A percentile compares a stretch with the other conserved stretches of the same genome.
Conservation (phyloP, 371 early-diverging fungal species). For the Syncephalastrum contaminatum region DNA sequence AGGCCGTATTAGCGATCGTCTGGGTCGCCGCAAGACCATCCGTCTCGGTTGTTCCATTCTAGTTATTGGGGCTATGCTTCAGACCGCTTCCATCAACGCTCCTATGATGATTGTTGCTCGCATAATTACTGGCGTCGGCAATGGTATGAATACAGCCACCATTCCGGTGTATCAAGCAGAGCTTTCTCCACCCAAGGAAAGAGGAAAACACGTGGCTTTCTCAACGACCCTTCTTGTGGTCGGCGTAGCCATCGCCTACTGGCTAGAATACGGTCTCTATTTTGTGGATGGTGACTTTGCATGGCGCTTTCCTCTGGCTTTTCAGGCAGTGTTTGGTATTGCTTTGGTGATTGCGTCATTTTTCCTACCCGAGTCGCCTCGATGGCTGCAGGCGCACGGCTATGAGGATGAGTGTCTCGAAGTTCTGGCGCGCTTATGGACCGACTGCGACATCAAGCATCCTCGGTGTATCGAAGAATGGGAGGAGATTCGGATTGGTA, state of each 20-base stretch:
- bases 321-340: constrained; percentile 44
- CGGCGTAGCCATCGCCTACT: constrained; percentile 42
- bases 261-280: constrained; percentile 40
- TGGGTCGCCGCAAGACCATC: constrained; percentile 36
- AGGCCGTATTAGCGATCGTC: constrained; percentile 26
- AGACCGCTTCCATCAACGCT: constrained; percentile 30
- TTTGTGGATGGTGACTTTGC: constrained; percentile 31
- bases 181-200: constrained; percentile 44
- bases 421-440: constrained; percentile 42
- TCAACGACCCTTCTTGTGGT: constrained; percentile 31
- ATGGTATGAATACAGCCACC: constrained; percentile 48
- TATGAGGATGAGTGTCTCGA: constrained; percentile 34
- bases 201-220: constrained; percentile 38
- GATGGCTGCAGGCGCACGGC: constrained; percentile 56
- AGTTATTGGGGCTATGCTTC: constrained; percentile 28
- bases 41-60: constrained; percentile 36
- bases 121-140: constrained; percentile 51
- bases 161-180: constrained; percentile 53
- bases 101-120: constrained; percentile 44
- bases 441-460: constrained; percentile 40
- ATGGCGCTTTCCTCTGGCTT: constrained; percentile 49
- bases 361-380: constrained; percentile 58
- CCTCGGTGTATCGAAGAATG: constrained; percentile 47
- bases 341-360: constrained; percentile 39
- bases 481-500: constrained; percentile 47